Base-by-base conservation (phyloP, 1,284 basidiomycete species). In the Agroathelia rolfsii region DNA sequence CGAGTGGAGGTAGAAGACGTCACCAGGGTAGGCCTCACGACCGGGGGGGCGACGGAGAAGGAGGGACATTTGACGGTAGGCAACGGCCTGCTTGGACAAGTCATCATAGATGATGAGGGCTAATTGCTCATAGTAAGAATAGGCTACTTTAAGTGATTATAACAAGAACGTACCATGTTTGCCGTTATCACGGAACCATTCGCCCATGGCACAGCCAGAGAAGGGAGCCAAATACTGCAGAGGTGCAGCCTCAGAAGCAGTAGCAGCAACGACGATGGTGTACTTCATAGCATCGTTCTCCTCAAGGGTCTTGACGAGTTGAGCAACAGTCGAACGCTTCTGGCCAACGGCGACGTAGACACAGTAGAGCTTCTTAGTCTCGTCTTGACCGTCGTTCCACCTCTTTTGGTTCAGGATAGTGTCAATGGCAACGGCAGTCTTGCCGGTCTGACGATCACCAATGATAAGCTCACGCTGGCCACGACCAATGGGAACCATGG, bases 121-220 rank as follows among this genome's bases (percentile, higher is more conserved):
- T 84, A 41, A 1, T n/a, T n/a, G n/a, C n/a, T n/a, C n/a, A n/a
- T n/a, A n/a, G n/a, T n/a, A 30, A 19, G 41, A 30, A 24, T 24
- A 26, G 36, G 9, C 52, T 41, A 11, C 38, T 13, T 26, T 49
- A 22, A 48, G 44, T 30, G 30, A 14, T 3, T 18, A 29, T 18
- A 30, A 24, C 19, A 24, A 23, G 25, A 15, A 38, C 73, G 35
- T 49, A 81, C 81, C 77, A 50, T 85, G 83, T 65, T 88, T 94
- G 72, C 90, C 92, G 63, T 98, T 97, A 72, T 98, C 94, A 72
- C 94, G 90, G 94, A 98, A 98, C 94, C 94, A 98, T 72, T 98
- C 94, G 63, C 94, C 94, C 87, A 98, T 98, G 55, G 94, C 93
- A 66, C 89, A 94, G 47, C 94, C 94, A 52, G 94, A 94, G 90